phyloP scores from a whole-genome alignment of 2,329 filamentous ascomycete genomes.

The Trichoderma sp. region DNA sequence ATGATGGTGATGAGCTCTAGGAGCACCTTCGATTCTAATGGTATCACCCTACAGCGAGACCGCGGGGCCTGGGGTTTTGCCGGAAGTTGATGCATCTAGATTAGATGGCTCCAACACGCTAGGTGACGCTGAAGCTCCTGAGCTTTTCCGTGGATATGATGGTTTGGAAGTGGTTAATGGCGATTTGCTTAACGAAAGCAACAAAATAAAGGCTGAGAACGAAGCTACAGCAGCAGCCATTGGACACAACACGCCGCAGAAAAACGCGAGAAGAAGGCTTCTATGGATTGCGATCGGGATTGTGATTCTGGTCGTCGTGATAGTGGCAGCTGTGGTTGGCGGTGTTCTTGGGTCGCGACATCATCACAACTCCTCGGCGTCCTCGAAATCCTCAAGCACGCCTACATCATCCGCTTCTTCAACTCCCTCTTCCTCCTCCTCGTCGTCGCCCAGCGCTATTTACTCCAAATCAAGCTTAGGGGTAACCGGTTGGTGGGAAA shows the following conservation, averaged over 20 bases:
- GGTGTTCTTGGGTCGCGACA: background rate
- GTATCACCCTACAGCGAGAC: background rate
- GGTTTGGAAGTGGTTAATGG: background rate
- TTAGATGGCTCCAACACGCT: background rate
- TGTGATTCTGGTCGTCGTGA: background rate
- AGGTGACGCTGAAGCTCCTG: background rate
- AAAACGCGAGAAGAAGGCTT: background rate
- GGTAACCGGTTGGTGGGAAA: background rate
- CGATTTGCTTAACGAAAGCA: background rate
- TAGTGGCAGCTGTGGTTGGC: background rate
- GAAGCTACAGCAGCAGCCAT: background rate
- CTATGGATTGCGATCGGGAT: background rate
- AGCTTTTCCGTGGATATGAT: background rate
- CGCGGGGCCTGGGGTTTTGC: background rate
- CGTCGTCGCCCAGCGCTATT: background rate
- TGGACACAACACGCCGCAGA: background rate
- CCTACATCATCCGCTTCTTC: background rate
- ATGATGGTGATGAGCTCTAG: background rate
- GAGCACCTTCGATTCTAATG: background rate
- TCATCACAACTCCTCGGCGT: background rate
- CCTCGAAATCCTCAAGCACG: background rate
- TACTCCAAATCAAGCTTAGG: background rate
- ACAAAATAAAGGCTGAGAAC: background rate
- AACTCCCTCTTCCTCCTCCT: background rate
- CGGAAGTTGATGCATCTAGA: background rate